phyloP scores from a whole-genome alignment of 75 land plant genomes.

The Larix kaempferi region DNA sequence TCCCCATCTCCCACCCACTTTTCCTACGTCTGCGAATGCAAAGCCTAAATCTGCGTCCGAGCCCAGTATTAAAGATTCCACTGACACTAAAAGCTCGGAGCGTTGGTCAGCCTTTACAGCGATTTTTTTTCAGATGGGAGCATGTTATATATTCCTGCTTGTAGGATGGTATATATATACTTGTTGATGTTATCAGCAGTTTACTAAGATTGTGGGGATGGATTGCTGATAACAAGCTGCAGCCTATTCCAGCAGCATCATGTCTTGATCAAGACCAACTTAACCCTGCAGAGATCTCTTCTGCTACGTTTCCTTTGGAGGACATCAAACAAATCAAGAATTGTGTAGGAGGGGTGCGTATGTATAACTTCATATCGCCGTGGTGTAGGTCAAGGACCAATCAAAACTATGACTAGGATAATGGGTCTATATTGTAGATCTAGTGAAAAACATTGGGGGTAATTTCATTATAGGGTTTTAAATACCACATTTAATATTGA shows the following conservation, averaged over 20 bases:
- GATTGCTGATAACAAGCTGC: constrained; percentile 23
- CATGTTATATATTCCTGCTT: constrained; percentile 15
- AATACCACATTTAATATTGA: too few species aligned
- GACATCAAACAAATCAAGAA: not conserved
- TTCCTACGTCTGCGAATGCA: constrained; percentile 16
- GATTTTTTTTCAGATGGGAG: too few species aligned
- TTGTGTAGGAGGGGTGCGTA: not conserved
- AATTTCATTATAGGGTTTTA: too few species aligned
- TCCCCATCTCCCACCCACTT: constrained; percentile 47
- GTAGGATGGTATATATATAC: constrained; percentile 31
- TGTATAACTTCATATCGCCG: too few species aligned
- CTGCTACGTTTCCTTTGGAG: not conserved
- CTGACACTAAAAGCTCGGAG: too few species aligned
- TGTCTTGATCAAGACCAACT: constrained; percentile 26
- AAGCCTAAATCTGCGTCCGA: not conserved
- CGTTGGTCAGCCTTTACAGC: too few species aligned
- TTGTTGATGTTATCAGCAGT: constrained; percentile 9
- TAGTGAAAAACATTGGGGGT: too few species aligned
- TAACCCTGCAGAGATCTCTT: not conserved
- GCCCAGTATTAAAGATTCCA: too few species aligned
- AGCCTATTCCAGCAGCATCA: constrained; percentile 7
- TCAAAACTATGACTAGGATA: too few species aligned
- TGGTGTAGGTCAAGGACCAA: too few species aligned
- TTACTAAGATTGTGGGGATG: constrained; percentile 20
- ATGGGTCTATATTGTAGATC: too few species aligned